Base-by-base conservation (phyloP, 345 rosid genomes). In the Salix udensis region DNA sequence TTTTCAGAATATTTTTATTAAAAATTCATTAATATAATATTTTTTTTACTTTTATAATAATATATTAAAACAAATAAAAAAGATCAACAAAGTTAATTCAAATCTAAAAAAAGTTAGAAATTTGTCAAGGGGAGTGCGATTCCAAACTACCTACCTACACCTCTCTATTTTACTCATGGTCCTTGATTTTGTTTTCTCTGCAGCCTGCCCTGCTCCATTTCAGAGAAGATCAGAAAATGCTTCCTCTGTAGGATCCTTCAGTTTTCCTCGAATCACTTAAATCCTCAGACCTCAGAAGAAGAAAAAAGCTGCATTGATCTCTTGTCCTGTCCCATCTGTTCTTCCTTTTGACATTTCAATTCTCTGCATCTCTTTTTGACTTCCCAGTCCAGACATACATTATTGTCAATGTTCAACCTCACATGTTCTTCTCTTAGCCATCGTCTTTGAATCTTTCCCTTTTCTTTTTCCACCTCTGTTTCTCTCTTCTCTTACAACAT, bases 381-480 rank as follows among this genome's bases (percentile, higher is more conserved):
- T 70, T 44, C 28, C 60, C 42, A 42, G 68, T 70, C 75, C 68
- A 67, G 65, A 2, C 6, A 42, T 42, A 0, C 12, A 53, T 36
- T 48, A 68, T 40, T 68, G 77, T 77, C 81, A 73, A 23, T 36
- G 39, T 73, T 75, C 66, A 66, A 46, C 21, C 71, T 68, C 39
- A 18, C 75, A 62, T 60, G 34, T 60, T 64, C 52, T 80, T 79
- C 77, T 28, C 24, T 42, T 23, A 80, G 83, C 77, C 67, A 48
- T 75, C 81, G 26, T 68, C 24, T 44, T 81, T 85, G 87, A 87
- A 79, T 31, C 65, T 19, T 64, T 71, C 23, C 19, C 1, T 34
- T 60, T 31, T 52, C 19, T 48, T 64, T n/a, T 12, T 3, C 60
- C 62, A 42, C 50, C 79, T 34, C 28, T 26, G 4, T 44, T 10